Conservation (phyloP, 805 yeast species). For the Ogataea nakhonphanomensis region DNA sequence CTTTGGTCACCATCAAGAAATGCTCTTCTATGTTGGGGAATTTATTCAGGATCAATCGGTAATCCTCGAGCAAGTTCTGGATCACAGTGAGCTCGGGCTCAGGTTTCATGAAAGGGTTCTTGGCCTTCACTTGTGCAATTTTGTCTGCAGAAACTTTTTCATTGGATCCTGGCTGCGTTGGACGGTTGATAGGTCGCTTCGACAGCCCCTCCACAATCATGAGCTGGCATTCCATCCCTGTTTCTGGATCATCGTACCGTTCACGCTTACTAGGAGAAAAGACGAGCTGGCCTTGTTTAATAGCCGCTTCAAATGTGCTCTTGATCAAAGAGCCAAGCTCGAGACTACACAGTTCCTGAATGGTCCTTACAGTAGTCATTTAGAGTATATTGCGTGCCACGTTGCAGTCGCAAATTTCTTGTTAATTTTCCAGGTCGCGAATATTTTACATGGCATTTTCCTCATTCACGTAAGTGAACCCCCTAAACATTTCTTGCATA, state of each 20-base stretch:
- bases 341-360: constrained; percentile 17
- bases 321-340: constrained; percentile 19
- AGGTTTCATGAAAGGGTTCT: constrained; percentile 77
- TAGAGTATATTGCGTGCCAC: constrained; percentile 3
- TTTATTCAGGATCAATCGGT: constrained; percentile 75
- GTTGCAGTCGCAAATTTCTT: constrained; percentile 1
- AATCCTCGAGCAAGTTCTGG: constrained; percentile 47
- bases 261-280: constrained; percentile 21
- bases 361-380: constrained; percentile 13
- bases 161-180: constrained; percentile 30
- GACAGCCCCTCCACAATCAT: constrained; percentile 33
- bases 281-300: constrained; percentile 24
- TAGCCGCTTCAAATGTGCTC: constrained; percentile 24
- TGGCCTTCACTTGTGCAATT: constrained; percentile 31
- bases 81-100: constrained; percentile 70
- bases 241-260: constrained; percentile 21
- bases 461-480: constrained; percentile 84
- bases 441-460: constrained; percentile 29
- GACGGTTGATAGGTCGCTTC: constrained; percentile 35
- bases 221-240: constrained; percentile 29
- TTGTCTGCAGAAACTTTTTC: constrained; percentile 37
- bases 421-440: constrained; percentile 1
- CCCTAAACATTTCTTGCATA: constrained; percentile 96
- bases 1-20: constrained; percentile 71
- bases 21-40: constrained; percentile 82